Evolutionary conservation across 495 filamentous ascomycete genomes (phyloP).

Genomic region (Penicillium waksmanii): DNA sequence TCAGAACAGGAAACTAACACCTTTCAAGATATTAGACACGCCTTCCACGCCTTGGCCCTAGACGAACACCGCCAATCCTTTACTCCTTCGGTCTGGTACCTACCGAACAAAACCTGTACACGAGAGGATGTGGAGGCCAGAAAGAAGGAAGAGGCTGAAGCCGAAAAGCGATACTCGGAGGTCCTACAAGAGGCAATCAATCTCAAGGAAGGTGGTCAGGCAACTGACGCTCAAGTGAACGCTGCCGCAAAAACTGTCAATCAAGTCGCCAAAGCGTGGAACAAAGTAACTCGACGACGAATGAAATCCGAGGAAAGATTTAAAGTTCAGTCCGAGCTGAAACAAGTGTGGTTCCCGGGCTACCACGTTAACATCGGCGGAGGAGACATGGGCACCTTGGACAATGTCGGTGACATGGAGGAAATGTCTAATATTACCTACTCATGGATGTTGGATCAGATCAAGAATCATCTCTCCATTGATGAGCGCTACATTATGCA

Average conservation of each 20-base stretch:
- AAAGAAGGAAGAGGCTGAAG: slow-evolving; percentile 12
- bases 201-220: slow-evolving; percentile 16
- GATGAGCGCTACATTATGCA: slow-evolving; percentile 17
- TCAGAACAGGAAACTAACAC: not conserved
- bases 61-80: slow-evolving; percentile 58
- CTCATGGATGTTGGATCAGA: slow-evolving; percentile 4
- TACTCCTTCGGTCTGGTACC: slow-evolving; percentile 56
- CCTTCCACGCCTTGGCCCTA: slow-evolving; percentile 62
- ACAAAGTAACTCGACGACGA: slow-evolving; percentile 11
- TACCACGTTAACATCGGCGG: slow-evolving; percentile 51
- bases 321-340: slow-evolving; percentile 14
- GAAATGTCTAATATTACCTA: slow-evolving; percentile 2
- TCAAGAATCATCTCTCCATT: slow-evolving; percentile 20
- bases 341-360: slow-evolving; percentile 37
- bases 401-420: slow-evolving; percentile 2
- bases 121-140: slow-evolving; percentile 18
- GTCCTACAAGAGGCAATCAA: slow-evolving; percentile 8
- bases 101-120: slow-evolving; percentile 26
- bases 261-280: slow-evolving; percentile 13
- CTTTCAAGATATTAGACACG: slow-evolving; percentile 48
- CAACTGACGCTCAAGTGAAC: slow-evolving; percentile 19
- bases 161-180: slow-evolving; percentile 7
- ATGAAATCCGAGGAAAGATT: slow-evolving; percentile 15
- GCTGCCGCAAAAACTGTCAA: slow-evolving; percentile 16
- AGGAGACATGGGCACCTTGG: not conserved